A percentile compares a stretch with the other conserved stretches of the same genome.
Conservation (phyloP, 2,329 filamentous ascomycete species). For the Colletotrichum acutatum region DNA sequence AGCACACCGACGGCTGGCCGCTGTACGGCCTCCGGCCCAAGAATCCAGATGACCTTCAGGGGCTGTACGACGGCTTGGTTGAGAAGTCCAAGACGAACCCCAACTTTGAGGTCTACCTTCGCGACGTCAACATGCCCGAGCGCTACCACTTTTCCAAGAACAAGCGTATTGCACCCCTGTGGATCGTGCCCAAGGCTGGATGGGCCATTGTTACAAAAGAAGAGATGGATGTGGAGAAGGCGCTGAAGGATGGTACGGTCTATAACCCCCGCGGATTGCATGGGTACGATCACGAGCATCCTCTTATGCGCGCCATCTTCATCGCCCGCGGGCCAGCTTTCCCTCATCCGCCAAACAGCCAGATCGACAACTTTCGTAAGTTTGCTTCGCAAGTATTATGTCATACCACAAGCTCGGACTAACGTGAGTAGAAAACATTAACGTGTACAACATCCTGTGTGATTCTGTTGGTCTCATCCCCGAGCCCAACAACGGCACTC, state of each 20-base stretch:
- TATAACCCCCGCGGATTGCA: constrained; percentile 90
- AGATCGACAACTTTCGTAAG: constrained; percentile 85
- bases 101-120: constrained; percentile 87
- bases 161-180: constrained; percentile 89
- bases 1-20: constrained; percentile 94
- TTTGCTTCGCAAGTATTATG: constrained; percentile 37
- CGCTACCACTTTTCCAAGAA: constrained; percentile 93
- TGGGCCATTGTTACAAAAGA: constrained; percentile 89
- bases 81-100: constrained; percentile 69
- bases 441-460: constrained; percentile 95
- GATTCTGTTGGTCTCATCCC: constrained; percentile 83
- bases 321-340: constrained; percentile 93
- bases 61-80: constrained; percentile 72
- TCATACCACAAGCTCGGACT: constrained; percentile 30
- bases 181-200: constrained; percentile 91
- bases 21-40: constrained; percentile 89
- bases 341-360: constrained; percentile 83
- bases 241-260: constrained; percentile 68
- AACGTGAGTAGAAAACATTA: constrained; percentile 79
- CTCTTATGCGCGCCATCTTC: constrained; percentile 96
- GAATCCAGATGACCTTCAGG: constrained; percentile 70
- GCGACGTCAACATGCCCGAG: constrained; percentile 88
- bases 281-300: constrained; percentile 94
- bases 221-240: constrained; percentile 81
- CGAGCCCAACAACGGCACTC: constrained; percentile 86